Percentiles rank a stretch among this genome's conserved stretches.
Conservation (phyloP, 1,284 basidiomycete species). For the Irpex sp. region DNA sequence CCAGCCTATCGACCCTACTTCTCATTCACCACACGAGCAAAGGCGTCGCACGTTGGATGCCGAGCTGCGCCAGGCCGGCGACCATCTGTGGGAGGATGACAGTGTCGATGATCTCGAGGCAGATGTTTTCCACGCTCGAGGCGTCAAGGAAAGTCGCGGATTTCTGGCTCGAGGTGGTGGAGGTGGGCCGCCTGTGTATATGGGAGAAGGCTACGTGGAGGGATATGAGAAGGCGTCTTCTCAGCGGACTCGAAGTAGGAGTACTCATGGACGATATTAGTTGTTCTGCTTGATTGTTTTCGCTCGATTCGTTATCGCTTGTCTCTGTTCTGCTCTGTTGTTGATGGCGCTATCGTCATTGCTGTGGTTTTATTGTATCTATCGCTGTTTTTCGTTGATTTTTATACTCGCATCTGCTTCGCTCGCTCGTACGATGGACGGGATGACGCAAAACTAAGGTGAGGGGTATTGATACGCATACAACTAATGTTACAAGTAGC, state of each 20-base stretch:
- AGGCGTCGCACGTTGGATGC: constrained; percentile 56
- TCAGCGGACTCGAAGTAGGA: background rate
- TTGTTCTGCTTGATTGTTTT: background rate
- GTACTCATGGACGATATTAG: background rate
- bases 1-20: background rate
- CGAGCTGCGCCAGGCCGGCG: constrained; percentile 48
- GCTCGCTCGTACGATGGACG: too few relatives aligned
- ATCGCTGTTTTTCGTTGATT: too few relatives aligned
- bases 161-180: constrained; percentile 72
- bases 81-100: constrained; percentile 24
- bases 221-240: constrained; percentile 28
- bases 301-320: background rate
- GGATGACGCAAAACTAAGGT: too few relatives aligned
- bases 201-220: constrained; percentile 59
- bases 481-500: background rate
- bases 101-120: constrained; percentile 26
- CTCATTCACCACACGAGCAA: constrained; percentile 17
- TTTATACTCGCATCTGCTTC: too few relatives aligned
- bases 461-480: too few relatives aligned
- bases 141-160: constrained; percentile 45
- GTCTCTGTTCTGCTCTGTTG: background rate
- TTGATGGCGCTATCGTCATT: background rate
- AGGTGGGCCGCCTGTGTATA: constrained; percentile 59
- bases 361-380: too few relatives aligned
- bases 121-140: constrained; percentile 39